A percentile compares a stretch with the other conserved stretches of the same genome.
These are phyloP conservation scores for Cochlearia excelsa DNA, from an alignment of 345 rosid genomes.

Conservation along the genomic window DNA sequence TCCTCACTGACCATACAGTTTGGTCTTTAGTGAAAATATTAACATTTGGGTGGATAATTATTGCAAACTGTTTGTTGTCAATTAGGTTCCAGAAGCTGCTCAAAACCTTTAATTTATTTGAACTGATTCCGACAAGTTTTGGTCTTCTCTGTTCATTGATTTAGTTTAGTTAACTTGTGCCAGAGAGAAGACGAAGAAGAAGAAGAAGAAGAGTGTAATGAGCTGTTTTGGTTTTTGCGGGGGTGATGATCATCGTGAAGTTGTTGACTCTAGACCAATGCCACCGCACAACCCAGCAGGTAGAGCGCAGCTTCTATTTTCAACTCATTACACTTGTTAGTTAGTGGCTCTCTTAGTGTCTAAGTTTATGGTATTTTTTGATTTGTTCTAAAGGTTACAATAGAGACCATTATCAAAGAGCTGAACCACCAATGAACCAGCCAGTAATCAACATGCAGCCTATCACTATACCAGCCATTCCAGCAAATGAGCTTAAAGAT, in stretches of 20 bases:
- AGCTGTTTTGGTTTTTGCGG: slow-evolving; percentile 64
- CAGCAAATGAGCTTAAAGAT: slow-evolving; percentile 58
- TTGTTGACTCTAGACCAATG: slow-evolving; percentile 41
- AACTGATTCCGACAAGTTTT: too few relatives aligned
- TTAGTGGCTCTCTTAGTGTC: slow-evolving; percentile 5
- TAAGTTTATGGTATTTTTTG: background rate
- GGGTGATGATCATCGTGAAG: slow-evolving; percentile 42
- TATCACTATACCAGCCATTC: slow-evolving; percentile 50
- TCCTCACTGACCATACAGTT: too few relatives aligned
- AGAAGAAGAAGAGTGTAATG: slow-evolving; percentile 37
- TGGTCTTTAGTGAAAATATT: too few relatives aligned
- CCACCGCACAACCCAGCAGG: slow-evolving; percentile 46
- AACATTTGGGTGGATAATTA: too few relatives aligned
- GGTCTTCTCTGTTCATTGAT: background rate
- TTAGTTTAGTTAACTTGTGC: slow-evolving; percentile 1
- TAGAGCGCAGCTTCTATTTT: slow-evolving; percentile 10
- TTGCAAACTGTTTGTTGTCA: too few relatives aligned
- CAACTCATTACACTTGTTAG: slow-evolving; percentile 5
- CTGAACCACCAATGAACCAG: slow-evolving; percentile 39
- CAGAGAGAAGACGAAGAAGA: background rate
- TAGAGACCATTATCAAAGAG: slow-evolving; percentile 42
- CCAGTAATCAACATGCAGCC: slow-evolving; percentile 45
- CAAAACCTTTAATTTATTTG: too few relatives aligned
- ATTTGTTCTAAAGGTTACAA: slow-evolving; percentile 41
- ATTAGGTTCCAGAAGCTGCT: too few relatives aligned